Base-by-base conservation (phyloP, 495 filamentous ascomycete species). In the Xeromyces bisporus region DNA sequence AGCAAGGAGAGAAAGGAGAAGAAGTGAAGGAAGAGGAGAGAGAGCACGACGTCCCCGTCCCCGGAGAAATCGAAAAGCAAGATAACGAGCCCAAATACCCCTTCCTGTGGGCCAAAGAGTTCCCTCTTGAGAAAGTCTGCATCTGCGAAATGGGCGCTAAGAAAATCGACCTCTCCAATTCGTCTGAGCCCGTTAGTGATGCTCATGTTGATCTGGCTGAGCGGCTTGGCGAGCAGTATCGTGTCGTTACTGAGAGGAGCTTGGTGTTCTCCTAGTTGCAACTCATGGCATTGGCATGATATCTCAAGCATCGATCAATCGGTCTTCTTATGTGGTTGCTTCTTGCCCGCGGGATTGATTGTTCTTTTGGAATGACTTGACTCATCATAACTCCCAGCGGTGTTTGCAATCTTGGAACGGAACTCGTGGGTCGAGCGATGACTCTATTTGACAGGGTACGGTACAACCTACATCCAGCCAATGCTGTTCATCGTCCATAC, bases 121-220 rank as follows among this genome's bases (percentile, higher is more conserved):
- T 80, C 11, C 53, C 50, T 11, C 32, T 86, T 20, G 69, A 79
- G 31, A 67, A 57, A 23, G 45, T 91, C 6, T 70, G 64, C 18
- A 73, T 91, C 29, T 87, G 77, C 44, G 67, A 66, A 50, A 85
- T 86, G 80, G 80, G 80, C 1, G 78, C 80, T 24, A 73, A 69
- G 60, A 69, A 68, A 42, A 44, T 66, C 12, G 51, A 66, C n/a
- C 8, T 16, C 3, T 10, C n/a, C n/a, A 17, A 5, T 21, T 21
- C 20, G 5, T 9, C 20, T 4, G 20, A 21, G 4, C 9, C 20
- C 4, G 5, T 6, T 6, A 15, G 42, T 16, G 33, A 38, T 25
- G 5, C n/a, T 6, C 29, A 42, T 16, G 33, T 37, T 25, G 47
- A 36, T 17, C 31, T 53, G 38, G 55, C 51, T 33, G 41, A 33